phyloP scores from a whole-genome alignment of 164 flowering plant genomes.

The Aristolochia californica region DNA sequence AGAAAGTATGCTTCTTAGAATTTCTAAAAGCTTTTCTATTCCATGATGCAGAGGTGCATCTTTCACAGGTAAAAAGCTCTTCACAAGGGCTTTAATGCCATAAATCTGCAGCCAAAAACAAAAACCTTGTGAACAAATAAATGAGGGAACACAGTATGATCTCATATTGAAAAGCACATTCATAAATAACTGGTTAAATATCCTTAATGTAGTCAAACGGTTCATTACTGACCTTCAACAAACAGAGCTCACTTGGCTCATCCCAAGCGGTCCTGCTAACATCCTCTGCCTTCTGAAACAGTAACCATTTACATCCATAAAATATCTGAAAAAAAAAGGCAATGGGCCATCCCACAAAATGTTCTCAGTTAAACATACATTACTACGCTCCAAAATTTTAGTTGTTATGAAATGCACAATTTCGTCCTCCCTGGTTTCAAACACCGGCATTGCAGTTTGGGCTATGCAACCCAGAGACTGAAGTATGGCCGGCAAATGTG shows the following conservation, averaged over 20 bases:
- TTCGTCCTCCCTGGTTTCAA: constrained; percentile 92
- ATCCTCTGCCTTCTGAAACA: constrained; percentile 48
- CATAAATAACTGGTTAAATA: not conserved
- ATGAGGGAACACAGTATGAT: not conserved
- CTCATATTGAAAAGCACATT: not conserved
- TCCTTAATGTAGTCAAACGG: constrained; percentile 1
- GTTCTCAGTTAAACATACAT: constrained; percentile 30
- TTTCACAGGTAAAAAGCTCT: constrained; percentile 87
- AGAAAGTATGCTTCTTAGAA: constrained; percentile 51
- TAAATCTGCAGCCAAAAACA: constrained; percentile 40
- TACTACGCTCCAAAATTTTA: constrained; percentile 44
- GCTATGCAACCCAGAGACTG: constrained; percentile 97
- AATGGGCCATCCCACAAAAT: not conserved
- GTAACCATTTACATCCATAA: not conserved
- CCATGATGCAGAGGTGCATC: constrained; percentile 85
- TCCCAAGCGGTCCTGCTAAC: constrained; percentile 44
- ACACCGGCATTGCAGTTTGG: constrained; percentile 88
- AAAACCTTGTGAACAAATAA: not conserved
- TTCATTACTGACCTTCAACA: constrained; percentile 56
- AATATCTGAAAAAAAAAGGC: constrained; percentile 1
- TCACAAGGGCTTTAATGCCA: constrained; percentile 79
- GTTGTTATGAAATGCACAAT: constrained; percentile 56
- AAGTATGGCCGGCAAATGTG: constrained; percentile 78
- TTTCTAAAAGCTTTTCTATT: constrained; percentile 49
- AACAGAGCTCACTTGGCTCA: constrained; percentile 77